These are phyloP conservation scores for Solanum appendiculatum DNA, from an alignment of 257 asterid genomes.

Conservation along the genomic window DNA sequence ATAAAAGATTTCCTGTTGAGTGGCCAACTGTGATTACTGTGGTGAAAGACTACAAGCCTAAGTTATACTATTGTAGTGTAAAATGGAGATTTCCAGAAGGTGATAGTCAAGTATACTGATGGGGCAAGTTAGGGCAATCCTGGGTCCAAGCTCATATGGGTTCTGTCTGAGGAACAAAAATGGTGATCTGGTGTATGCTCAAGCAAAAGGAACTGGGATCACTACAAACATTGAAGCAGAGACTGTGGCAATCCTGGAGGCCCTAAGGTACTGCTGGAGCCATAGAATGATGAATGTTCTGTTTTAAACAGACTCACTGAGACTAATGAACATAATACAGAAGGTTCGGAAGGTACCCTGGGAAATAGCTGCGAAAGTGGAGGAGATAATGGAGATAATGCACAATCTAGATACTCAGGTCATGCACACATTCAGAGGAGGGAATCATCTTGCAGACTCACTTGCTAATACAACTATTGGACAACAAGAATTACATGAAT, in stretches of 20 bases:
- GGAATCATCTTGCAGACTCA: not conserved
- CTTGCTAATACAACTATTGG: not conserved
- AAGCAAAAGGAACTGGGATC: not conserved
- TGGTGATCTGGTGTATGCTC: not conserved
- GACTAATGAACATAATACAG: not conserved
- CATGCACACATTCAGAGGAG: not conserved
- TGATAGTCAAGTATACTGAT: not conserved
- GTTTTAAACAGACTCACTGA: not conserved
- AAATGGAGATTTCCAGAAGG: not conserved
- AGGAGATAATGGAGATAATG: not conserved
- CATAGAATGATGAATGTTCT: not conserved
- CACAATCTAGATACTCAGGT: not conserved
- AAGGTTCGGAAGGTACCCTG: not conserved
- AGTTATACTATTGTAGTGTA: not conserved
- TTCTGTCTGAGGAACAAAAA: not conserved
- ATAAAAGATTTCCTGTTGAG: not conserved
- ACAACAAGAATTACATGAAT: not conserved
- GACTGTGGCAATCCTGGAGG: not conserved
- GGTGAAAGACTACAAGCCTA: not conserved
- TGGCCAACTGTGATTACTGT: not conserved
- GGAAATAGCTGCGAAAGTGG: not conserved
- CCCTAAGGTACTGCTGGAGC: not conserved
- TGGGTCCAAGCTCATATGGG: not conserved
- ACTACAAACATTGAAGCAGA: not conserved
- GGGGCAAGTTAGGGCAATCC: not conserved